Evolutionary conservation across 805 yeast species (phyloP), one percentile per base, ranked within the genome.

Genomic region (Blastobotrys attinorum): DNA sequence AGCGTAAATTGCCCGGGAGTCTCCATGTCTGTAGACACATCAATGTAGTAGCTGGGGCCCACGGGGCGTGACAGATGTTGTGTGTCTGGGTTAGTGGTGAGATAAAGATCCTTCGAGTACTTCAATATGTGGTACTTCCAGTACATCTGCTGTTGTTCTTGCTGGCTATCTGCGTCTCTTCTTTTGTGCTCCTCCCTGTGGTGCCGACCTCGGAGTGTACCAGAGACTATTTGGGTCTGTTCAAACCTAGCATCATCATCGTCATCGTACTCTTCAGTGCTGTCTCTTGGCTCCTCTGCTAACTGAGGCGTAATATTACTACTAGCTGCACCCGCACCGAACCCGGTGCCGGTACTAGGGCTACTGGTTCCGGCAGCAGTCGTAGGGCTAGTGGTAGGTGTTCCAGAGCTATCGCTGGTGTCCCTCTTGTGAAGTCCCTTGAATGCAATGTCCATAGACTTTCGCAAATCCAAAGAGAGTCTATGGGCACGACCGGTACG

Each of bases 71-170:
- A 73, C 31, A 75, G 58, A 56, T 81, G 87, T 48, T 73, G 70
- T 16, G 67, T 60, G 18, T 77, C 79, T 0, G 88, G 88, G 51
- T 78, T 81, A 0, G 89, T 81, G 1, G 87, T 73, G 37, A 81
- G 55, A 55, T 79, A 80, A 38, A 78, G 61, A 50, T 75, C 79
- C 32, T 67, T 69, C 8, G 79, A 77, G 41, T 77, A 63, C 43
- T 67, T 70, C 20, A 77, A 56, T 3, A 80, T 63, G 55, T 82
- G 88, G 53, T 81, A 82, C 55, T 79, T 80, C 79, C 81, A 79
- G 50, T 69, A 73, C 15, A 68, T 21, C 17, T 33, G 20, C 34
- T 18, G 15, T 8, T 15, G 16, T 4, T 8, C 22, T 33, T 36
- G 27, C 17, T 31, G 15, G 7, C 17, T n/a, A 13, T 31, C 7